Conservation (phyloP, 371 early-diverging fungal genomes). For the Nematocida sp. region DNA sequence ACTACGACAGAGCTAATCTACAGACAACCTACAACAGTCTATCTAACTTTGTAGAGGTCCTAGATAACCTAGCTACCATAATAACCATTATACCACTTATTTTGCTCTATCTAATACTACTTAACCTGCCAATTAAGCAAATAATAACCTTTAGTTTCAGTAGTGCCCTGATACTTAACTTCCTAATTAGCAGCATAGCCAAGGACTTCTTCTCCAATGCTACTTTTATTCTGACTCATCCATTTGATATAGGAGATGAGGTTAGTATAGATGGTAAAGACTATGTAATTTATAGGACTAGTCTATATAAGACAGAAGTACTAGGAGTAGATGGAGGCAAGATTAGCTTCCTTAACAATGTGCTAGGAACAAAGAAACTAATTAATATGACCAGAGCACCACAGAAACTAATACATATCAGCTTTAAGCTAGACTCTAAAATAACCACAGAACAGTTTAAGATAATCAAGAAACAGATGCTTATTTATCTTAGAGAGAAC, state of each 20-base stretch:
- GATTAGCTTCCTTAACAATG: conserved; percentile 63
- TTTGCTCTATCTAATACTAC: conserved; percentile 59
- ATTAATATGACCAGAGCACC: conserved; percentile 65
- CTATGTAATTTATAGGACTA: conserved; percentile 58
- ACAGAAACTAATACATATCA: conserved; percentile 62
- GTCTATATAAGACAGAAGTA: conserved; percentile 60
- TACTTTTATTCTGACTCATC: conserved; percentile 63
- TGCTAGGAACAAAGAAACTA: conserved; percentile 59
- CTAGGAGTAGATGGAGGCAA: conserved; percentile 62
- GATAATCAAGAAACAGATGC: conserved; percentile 56
- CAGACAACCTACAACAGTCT: conserved; percentile 54
- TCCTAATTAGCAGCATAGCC: conserved; percentile 57
- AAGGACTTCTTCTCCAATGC: conserved; percentile 58
- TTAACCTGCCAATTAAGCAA: conserved; percentile 59
- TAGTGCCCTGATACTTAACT: conserved; percentile 61
- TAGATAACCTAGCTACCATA: conserved; percentile 49
- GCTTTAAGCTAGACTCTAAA: conserved; percentile 52
- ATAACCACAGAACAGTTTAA: conserved; percentile 43
- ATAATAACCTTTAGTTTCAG: conserved; percentile 60
- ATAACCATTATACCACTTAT: conserved; percentile 47
- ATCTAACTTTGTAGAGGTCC: conserved; percentile 54
- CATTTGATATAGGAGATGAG: conserved; percentile 65
- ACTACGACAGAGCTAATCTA: conserved; percentile 61
- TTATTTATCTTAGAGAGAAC: conserved; percentile 48
- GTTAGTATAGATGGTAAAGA: conserved; percentile 59